Conservation (phyloP, 306 rosid species). For the Sphenostylis stenocarpa region DNA sequence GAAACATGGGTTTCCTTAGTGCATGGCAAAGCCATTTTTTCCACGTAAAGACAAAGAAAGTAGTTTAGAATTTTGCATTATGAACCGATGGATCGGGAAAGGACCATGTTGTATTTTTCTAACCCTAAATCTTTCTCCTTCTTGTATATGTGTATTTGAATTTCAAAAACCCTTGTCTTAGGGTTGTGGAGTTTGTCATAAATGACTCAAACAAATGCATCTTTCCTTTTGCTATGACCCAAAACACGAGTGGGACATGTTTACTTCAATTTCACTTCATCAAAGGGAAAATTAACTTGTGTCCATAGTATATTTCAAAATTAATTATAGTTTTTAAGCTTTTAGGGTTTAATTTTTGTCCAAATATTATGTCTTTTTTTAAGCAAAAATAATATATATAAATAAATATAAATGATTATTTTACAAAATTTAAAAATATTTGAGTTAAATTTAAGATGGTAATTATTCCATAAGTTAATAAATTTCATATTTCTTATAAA, state of each 20-base stretch:
- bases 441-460: no score
- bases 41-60: conserved; percentile 6
- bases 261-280: background rate
- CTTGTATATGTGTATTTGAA: background rate
- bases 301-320: no score
- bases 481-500: no score
- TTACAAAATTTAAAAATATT: no score
- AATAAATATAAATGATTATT: no score
- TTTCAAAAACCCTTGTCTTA: conserved; percentile 12
- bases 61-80: background rate
- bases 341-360: background rate
- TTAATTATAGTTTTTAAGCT: no score
- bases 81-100: background rate
- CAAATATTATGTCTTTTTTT: no score
- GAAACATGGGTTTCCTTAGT: background rate
- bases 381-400: no score
- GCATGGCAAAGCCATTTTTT: background rate
- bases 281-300: background rate
- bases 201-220: background rate
- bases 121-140: background rate
- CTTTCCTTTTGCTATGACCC: background rate
- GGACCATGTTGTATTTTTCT: background rate
- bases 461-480: no score
- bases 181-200: background rate
- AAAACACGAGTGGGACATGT: background rate